These are phyloP conservation scores for Salix arbutifolia DNA, from an alignment of 345 rosid genomes.

Conservation along the genomic window DNA sequence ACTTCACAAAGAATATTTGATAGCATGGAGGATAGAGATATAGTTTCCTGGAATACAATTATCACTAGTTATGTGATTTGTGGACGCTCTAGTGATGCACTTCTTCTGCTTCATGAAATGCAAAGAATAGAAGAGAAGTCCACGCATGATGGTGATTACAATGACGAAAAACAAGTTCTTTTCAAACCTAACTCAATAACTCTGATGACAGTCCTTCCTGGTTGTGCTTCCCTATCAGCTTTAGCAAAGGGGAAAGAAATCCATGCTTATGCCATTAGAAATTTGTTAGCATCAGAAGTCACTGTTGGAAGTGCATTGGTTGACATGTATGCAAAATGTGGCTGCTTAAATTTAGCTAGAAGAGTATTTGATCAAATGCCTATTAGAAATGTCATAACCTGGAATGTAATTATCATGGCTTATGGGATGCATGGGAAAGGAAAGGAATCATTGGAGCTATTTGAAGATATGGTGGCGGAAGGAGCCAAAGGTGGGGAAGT, in stretches of 20 bases:
- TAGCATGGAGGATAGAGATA: constrained; percentile 58
- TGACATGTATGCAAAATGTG: constrained; percentile 92
- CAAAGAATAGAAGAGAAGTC: constrained; percentile 35
- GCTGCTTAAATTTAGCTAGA: constrained; percentile 56
- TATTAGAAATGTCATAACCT: constrained; percentile 58
- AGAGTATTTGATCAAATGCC: constrained; percentile 65
- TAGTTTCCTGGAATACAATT: constrained; percentile 88
- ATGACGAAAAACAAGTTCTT: constrained; percentile 21
- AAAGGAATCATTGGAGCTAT: constrained; percentile 55
- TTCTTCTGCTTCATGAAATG: constrained; percentile 59
- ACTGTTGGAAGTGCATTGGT: constrained; percentile 89
- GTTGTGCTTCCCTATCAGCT: constrained; percentile 72
- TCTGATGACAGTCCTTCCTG: constrained; percentile 78
- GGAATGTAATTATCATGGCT: constrained; percentile 92
- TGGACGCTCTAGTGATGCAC: constrained; percentile 53
- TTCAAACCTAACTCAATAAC: constrained; percentile 73
- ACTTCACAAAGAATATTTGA: constrained; percentile 54
- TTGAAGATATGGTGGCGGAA: constrained; percentile 46
- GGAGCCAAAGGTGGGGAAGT: constrained; percentile 27
- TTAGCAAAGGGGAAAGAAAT: constrained; percentile 81
- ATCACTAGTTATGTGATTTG: constrained; percentile 64
- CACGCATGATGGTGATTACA: not conserved
- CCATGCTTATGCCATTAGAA: constrained; percentile 79
- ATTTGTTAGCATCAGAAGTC: constrained; percentile 57
- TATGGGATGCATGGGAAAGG: constrained; percentile 92